Evolutionary conservation across 768 basidiomycete species (phyloP).

Genomic region (Mycena venus): DNA sequence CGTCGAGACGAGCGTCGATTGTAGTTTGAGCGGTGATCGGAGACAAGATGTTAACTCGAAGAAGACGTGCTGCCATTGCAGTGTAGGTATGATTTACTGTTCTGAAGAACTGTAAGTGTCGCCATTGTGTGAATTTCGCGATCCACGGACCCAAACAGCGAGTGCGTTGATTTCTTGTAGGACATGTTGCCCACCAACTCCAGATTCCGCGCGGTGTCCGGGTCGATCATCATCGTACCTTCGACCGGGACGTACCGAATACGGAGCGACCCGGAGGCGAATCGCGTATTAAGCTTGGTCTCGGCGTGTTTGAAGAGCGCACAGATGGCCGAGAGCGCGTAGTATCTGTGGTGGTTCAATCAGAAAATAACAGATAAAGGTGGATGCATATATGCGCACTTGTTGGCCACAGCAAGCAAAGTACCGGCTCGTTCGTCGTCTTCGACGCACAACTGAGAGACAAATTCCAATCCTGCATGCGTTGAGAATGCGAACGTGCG

Average conservation of each 20-base stretch:
- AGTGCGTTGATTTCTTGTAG: constrained; percentile 75
- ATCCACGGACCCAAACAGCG: constrained; percentile 78
- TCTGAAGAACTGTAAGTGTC: constrained; percentile 49
- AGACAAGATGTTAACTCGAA: constrained; percentile 85
- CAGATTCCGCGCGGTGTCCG: constrained; percentile 88
- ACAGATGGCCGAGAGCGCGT: constrained; percentile 86
- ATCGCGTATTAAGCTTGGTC: constrained; percentile 75
- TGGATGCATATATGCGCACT: constrained; percentile 64
- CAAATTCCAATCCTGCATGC: constrained; percentile 77
- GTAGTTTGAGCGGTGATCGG: constrained; percentile 79
- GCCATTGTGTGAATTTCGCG: neutral
- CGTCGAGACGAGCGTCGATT: constrained; percentile 88
- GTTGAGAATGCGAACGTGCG: neutral
- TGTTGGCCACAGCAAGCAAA: constrained; percentile 82
- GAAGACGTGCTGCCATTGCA: constrained; percentile 88
- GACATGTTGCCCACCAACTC: constrained; percentile 88
- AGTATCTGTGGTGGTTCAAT: constrained; percentile 76
- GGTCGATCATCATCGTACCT: constrained; percentile 96
- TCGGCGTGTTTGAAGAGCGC: constrained; percentile 93
- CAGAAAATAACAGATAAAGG: neutral
- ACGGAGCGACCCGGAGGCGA: constrained; percentile 75
- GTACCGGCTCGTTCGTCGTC: constrained; percentile 87
- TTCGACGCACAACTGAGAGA: constrained; percentile 82
- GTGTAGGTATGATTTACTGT: constrained; percentile 87
- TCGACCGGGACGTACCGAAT: constrained; percentile 86